These are phyloP conservation scores for Cyanidioschyzon merolae DNA, from an alignment of 23 red algal species.

Conservation along the genomic window DNA sequence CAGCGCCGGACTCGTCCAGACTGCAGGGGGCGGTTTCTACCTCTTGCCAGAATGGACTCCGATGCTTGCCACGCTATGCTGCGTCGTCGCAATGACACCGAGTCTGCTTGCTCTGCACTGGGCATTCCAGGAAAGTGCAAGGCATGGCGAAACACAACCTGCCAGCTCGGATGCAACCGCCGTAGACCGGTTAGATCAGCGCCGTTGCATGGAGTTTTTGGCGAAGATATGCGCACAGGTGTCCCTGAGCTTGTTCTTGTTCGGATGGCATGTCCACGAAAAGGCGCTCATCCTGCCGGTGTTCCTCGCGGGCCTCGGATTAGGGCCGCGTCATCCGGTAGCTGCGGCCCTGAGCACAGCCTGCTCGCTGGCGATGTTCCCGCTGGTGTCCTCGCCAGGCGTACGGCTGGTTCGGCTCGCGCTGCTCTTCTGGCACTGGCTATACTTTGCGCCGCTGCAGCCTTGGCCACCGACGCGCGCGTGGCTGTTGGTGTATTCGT, in stretches of 20 bases:
- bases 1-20: slow-evolving; percentile 10
- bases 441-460: slow-evolving; percentile 1
- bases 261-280: slow-evolving; percentile 48
- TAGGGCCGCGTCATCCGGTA: neutral
- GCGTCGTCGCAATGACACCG: neutral
- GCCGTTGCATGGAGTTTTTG: neutral
- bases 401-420: neutral
- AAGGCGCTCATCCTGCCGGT: slow-evolving; percentile 25
- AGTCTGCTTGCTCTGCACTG: neutral
- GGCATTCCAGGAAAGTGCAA: neutral
- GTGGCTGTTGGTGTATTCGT: neutral
- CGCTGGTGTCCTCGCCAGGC: slow-evolving; percentile 5
- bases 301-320: neutral
- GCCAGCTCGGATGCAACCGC: neutral
- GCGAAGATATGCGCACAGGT: neutral
- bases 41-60: slow-evolving; percentile 28
- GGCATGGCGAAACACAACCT: neutral
- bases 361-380: slow-evolving; percentile 15
- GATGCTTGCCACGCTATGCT: neutral
- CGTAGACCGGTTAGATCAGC: neutral
- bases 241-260: slow-evolving; percentile 21
- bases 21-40: slow-evolving; percentile 8
- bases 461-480: neutral
- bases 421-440: neutral
- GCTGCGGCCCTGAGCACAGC: neutral